Evolutionary conservation across 768 basidiomycete genomes (phyloP), one percentile per base, ranked within the genome.

Genomic region (Coprinellus aureogranulatus): DNA sequence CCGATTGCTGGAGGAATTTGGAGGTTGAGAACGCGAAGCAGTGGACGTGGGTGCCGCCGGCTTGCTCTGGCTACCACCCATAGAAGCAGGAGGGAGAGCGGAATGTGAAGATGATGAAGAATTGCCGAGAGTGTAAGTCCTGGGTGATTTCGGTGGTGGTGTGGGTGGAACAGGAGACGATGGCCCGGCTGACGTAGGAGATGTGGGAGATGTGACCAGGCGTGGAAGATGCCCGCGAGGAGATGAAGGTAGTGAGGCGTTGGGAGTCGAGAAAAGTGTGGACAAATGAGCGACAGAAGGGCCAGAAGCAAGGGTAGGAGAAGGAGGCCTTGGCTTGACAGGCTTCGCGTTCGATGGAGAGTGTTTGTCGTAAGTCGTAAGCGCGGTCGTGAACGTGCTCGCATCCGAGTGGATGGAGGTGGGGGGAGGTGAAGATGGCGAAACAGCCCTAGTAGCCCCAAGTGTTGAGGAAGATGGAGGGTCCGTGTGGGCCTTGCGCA

Each of bases 41-140:
- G 25, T 26, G 40, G 53, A 44, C 39, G 42, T 18, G 10, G 53
- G 40, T 12, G 53, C 28, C 53, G 53, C 53, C 39, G 53, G 41
- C 28, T 58, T 58, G 57, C 57, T 58, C 52, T 58, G 57, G 31
- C 57, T 26, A 48, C 57, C 53, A 28, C 57, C 57, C 57, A 58
- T 58, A 31, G 18, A 41, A 28, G 41, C 22, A 41, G 50, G 42
- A 47, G 39, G 42, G 30, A 50, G 57, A 47, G 45, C 40, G 30
- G 44, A 28, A 11, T 28, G 23, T 40, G 37, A 44, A 49, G 28
- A 34, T 25, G 39, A 30, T 14, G 25, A 26, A 23, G 31, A 46
- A 22, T 34, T 34, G 14, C 34, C 34, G 34, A 40, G 27, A 50
- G 30, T 23, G 27, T 31, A 20, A 52, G 45, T 58, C 34, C 57